These are phyloP conservation scores for Nothopassalora personata DNA, from an alignment of 2,329 filamentous ascomycete genomes.

Conservation along the genomic window DNA sequence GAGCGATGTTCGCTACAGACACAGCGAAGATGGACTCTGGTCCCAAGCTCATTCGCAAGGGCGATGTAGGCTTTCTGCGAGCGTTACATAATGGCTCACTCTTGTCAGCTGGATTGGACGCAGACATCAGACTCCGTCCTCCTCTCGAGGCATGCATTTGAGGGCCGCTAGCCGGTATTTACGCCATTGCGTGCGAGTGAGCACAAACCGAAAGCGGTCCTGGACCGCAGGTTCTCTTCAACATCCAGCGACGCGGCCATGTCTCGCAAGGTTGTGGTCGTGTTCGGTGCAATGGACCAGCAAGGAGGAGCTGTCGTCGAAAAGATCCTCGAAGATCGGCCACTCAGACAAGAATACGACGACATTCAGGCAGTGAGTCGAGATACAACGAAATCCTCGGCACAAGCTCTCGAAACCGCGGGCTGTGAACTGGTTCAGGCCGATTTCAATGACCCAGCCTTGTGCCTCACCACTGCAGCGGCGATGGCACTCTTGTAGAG, in stretches of 20 bases:
- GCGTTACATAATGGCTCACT: too few species aligned
- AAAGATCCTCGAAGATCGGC: not conserved
- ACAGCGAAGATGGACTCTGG: not conserved
- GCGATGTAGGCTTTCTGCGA: not conserved
- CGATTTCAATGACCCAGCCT: constrained; percentile 42
- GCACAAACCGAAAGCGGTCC: too few species aligned
- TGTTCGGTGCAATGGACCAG: constrained; percentile 1
- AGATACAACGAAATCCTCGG: not conserved
- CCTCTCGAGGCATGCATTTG: too few species aligned
- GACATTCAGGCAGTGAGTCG: not conserved
- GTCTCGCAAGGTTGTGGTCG: not conserved
- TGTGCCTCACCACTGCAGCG: too few species aligned
- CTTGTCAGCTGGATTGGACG: too few species aligned
- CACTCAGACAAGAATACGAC: not conserved
- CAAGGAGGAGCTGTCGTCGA: not conserved
- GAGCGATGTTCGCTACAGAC: not conserved
- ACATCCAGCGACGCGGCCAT: too few species aligned
- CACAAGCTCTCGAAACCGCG: not conserved
- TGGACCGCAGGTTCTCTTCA: too few species aligned
- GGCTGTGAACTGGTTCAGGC: constrained; percentile 30
- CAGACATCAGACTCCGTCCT: too few species aligned
- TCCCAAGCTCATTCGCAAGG: not conserved
- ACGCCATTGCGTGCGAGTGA: too few species aligned
- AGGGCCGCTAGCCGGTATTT: too few species aligned
- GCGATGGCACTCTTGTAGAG: too few species aligned